Base-by-base conservation (phyloP, 805 yeast genomes). In the Metschnikowia picachoensis region DNA sequence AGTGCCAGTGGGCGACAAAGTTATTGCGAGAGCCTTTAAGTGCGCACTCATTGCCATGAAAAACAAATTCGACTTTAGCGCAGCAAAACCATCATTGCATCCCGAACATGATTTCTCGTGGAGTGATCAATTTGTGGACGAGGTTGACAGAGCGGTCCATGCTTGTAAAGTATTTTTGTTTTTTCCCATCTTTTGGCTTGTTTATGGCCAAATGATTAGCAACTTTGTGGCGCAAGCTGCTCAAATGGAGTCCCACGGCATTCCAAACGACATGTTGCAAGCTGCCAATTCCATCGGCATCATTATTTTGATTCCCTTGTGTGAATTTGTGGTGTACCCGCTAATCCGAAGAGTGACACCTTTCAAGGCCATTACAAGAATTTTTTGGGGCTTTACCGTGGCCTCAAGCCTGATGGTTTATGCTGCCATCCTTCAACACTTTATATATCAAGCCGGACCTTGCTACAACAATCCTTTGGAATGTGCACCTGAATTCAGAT, bases 81-180 rank as follows among this genome's bases (percentile, higher is more conserved):
- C 48, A 9, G 56, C 50, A n/a, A 50, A 28, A n/a, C 56, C 56
- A 4, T 47, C 54, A 11, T 34, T 39, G 32, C 39, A 50, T 40
- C 56, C 56, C 6, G 50, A 43, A 12, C 40, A 37, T 3, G 35
- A 27, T 5, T 52, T 12, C 32, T 48, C 56, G 4, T 52, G 56
- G 56, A 34, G 41, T 13, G 56, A 52, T 29, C 29, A 41, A 10
- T 52, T 52, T 16, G 56, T 50, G 8, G 48, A 48, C 11, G 54
- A 50, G 27, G 54, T 52, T 11, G 35, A 43, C 30, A 37, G 54
- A 28, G 48, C 56, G 25, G 16, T 45, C 10, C 38, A 43, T 30
- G 56, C 52, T 11, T 52, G 56, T 43, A 50, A 50, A 30, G 54
- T 52, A 30, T 52, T 52, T 34, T 31, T 52, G 5, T 52, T 50